These are phyloP conservation scores for Heracleum sosnowskyi DNA, from an alignment of 129 eudicot genomes.

Conservation along the genomic window DNA sequence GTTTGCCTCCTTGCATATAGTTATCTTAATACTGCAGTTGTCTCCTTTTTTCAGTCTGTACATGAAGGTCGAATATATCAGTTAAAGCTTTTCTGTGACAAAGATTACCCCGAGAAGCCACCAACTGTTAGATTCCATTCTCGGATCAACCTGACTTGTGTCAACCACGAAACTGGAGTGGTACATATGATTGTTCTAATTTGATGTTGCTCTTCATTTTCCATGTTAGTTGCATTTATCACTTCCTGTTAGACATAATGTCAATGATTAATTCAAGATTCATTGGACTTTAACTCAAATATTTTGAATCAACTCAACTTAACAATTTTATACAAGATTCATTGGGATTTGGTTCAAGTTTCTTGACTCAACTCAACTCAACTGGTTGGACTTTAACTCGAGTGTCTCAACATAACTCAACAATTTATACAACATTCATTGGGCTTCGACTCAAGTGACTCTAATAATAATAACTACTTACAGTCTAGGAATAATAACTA, in stretches of 20 bases:
- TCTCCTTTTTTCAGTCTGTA: neutral
- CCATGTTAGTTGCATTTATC: neutral
- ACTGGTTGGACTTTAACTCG: no score
- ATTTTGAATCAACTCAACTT: neutral
- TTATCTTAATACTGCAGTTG: no score
- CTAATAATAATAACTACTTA: no score
- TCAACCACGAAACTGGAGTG: conserved; percentile 51
- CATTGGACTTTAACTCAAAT: neutral
- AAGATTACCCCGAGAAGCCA: conserved; percentile 46
- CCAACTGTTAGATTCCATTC: conserved; percentile 47
- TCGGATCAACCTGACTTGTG: conserved; percentile 46
- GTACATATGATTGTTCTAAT: conserved; percentile 26
- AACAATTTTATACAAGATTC: neutral
- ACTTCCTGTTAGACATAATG: neutral
- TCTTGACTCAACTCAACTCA: no score
- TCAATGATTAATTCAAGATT: neutral
- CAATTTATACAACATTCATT: no score
- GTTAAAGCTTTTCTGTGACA: conserved; percentile 43
- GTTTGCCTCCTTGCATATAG: neutral
- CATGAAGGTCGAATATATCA: conserved; percentile 15
- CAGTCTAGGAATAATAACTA: neutral
- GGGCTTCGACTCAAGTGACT: no score
- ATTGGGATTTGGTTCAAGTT: neutral
- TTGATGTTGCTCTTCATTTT: neutral
- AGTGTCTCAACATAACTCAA: no score